These are phyloP conservation scores for Pythium dissimile DNA, from an alignment of 352 stramenopile genomes.

Conservation along the genomic window DNA sequence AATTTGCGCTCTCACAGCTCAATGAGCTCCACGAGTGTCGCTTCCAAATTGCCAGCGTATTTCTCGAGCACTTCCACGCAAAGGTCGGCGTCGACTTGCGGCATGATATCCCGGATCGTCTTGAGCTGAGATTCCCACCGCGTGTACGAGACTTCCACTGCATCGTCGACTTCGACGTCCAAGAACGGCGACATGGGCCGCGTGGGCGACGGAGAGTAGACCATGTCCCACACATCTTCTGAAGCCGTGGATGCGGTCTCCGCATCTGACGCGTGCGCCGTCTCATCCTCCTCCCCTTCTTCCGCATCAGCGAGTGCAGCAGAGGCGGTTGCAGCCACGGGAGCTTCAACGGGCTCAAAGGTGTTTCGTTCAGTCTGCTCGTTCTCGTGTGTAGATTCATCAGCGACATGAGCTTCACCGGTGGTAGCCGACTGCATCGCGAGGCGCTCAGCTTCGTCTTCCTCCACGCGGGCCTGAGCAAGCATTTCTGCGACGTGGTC, in stretches of 20 bases:
- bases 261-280: constrained; percentile 41
- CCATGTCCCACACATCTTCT: constrained; percentile 54
- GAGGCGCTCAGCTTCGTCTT: constrained; percentile 13
- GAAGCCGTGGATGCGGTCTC: constrained; percentile 50
- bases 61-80: constrained; percentile 49
- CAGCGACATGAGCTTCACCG: neutral
- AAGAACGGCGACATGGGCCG: constrained; percentile 14
- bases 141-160: constrained; percentile 20
- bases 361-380: neutral
- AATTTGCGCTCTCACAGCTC: constrained; percentile 32
- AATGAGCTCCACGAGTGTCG: constrained; percentile 56
- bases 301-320: neutral
- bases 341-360: too few species aligned
- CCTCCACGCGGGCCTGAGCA: constrained; percentile 12
- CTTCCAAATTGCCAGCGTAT: constrained; percentile 56
- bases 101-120: constrained; percentile 50
- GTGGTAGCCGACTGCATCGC: constrained; percentile 5
- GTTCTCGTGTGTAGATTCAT: neutral
- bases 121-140: constrained; percentile 41
- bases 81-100: constrained; percentile 36
- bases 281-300: constrained; percentile 17
- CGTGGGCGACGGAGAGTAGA: constrained; percentile 6
- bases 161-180: constrained; percentile 28
- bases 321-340: neutral
- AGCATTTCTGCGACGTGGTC: constrained; percentile 16